Evolutionary conservation across 306 rosid species (phyloP).

Genomic region (Geum urbanum): DNA sequence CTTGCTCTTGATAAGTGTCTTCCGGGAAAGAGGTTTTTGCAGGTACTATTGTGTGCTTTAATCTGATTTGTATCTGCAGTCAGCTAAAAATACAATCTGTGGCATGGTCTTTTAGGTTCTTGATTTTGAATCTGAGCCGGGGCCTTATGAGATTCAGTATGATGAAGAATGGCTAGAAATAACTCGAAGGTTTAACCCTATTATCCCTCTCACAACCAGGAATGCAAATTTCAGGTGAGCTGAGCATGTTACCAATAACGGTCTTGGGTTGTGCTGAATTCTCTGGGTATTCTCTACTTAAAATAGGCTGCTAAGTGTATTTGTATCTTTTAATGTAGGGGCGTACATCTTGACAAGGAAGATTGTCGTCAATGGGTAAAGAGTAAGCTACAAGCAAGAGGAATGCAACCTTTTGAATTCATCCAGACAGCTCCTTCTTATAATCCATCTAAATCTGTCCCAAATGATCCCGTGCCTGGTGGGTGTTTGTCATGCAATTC

Average conservation of each 20-base stretch:
- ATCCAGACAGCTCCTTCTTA: constrained; percentile 65
- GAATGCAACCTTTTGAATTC: constrained; percentile 71
- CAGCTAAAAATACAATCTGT: constrained; percentile 20
- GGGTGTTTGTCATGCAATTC: constrained; percentile 19
- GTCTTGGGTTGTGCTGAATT: background rate
- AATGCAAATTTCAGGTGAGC: constrained; percentile 64
- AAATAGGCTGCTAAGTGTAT: constrained; percentile 19
- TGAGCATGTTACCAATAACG: background rate
- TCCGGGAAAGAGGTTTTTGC: constrained; percentile 71
- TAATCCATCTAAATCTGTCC: constrained; percentile 49
- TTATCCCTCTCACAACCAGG: constrained; percentile 58
- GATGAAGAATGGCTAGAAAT: constrained; percentile 97
- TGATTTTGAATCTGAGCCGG: constrained; percentile 74
- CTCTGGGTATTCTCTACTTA: background rate
- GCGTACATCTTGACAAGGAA: constrained; percentile 41
- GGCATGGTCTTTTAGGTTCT: constrained; percentile 46
- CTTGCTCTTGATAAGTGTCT: constrained; percentile 95
- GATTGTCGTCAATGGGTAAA: constrained; percentile 70
- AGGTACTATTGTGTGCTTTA: constrained; percentile 43
- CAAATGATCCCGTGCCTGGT: constrained; percentile 37
- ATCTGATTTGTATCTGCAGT: constrained; percentile 1
- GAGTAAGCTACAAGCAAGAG: constrained; percentile 63
- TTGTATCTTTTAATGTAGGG: constrained; percentile 35
- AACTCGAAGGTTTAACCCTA: constrained; percentile 67
- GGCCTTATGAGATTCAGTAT: constrained; percentile 77